phyloP scores from a whole-genome alignment of 2,329 filamentous ascomycete genomes.

The Mycosphaerella arachidis region DNA sequence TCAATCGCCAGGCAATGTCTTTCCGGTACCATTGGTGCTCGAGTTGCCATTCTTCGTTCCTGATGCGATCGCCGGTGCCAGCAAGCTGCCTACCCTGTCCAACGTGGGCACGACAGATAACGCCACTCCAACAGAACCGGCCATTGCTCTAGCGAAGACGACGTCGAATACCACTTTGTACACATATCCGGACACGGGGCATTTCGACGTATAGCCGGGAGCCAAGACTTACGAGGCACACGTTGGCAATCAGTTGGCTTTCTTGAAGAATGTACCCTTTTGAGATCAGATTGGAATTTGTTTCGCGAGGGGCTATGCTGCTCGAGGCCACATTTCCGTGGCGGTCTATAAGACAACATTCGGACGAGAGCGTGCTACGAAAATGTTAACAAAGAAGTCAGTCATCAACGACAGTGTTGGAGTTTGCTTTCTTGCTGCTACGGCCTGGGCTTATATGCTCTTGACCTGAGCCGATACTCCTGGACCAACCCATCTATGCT shows the following conservation, averaged over 20 bases:
- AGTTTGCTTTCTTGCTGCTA: too few relatives aligned
- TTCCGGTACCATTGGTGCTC: slow-evolving; percentile 3
- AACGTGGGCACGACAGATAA: background rate
- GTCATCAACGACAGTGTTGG: too few relatives aligned
- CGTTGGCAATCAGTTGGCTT: background rate
- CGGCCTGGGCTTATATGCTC: too few relatives aligned
- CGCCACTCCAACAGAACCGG: background rate
- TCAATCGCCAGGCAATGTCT: slow-evolving; percentile 5
- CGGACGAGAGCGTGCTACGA: too few relatives aligned
- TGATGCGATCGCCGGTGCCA: background rate
- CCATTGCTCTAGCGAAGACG: background rate
- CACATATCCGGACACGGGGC: background rate
- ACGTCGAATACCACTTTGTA: background rate
- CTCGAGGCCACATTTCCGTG: too few relatives aligned
- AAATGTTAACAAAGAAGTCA: too few relatives aligned
- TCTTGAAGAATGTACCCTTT: slow-evolving; percentile 1
- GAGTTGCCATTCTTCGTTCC: slow-evolving; percentile 5
- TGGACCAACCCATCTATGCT: too few relatives aligned
- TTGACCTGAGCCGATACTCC: too few relatives aligned
- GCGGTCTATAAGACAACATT: too few relatives aligned
- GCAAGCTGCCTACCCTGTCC: slow-evolving; percentile 5
- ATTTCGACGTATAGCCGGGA: slow-evolving; percentile 7
- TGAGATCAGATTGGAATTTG: background rate
- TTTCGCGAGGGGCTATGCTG: too few relatives aligned
- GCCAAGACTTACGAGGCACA: slow-evolving; percentile 3